A percentile compares a stretch with the other conserved stretches of the same genome.
Evolutionary conservation across 331 rosid genomes (phyloP).

Genomic region (Saraca asoca): DNA sequence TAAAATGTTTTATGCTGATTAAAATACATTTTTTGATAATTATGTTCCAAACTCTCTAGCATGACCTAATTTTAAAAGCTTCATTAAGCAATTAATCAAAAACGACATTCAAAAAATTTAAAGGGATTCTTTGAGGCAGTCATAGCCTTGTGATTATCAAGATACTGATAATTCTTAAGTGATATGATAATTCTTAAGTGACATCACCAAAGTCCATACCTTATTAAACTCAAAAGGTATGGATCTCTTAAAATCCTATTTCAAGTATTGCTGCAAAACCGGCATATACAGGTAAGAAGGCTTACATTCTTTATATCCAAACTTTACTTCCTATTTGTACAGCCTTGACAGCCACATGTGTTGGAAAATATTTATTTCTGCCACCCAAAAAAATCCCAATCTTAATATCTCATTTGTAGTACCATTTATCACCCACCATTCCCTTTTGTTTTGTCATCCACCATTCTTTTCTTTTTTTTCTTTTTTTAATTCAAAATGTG

Average conservation of each 20-base stretch:
- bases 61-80: too few relatives aligned
- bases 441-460: too few relatives aligned
- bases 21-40: too few relatives aligned
- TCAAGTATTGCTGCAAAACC: background rate
- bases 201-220: constrained; percentile 18
- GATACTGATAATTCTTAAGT: background rate
- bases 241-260: constrained; percentile 5
- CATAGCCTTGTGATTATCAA: background rate
- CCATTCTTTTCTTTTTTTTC: too few relatives aligned
- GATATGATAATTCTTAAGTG: background rate
- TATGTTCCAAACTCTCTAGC: too few relatives aligned
- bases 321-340: background rate
- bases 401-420: background rate
- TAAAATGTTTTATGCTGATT: too few relatives aligned
- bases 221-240: background rate
- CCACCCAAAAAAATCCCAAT: background rate
- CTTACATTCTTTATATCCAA: background rate
- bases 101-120: too few relatives aligned
- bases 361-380: background rate
- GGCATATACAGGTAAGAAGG: background rate
- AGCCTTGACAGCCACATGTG: constrained; percentile 1
- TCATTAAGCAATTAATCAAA: too few relatives aligned
- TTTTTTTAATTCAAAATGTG: background rate
- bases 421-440: background rate
- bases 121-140: background rate